phyloP scores from a whole-genome alignment of 768 basidiomycete species.

The Pleurotus giganteus region DNA sequence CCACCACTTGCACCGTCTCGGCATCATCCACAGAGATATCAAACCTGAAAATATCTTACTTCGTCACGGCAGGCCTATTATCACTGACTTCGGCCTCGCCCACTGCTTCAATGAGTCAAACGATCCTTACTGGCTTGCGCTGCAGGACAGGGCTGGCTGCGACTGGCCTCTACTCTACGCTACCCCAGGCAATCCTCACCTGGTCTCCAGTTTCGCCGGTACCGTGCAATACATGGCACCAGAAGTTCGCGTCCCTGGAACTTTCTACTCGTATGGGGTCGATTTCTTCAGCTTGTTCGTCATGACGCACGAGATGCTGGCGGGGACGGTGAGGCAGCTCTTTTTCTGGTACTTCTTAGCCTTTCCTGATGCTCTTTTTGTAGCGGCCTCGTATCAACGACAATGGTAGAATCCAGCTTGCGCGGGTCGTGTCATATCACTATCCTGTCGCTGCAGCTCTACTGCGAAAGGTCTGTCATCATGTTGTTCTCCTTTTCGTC shows the following conservation, averaged over 20 bases:
- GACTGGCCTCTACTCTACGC: background rate
- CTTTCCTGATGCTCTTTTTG: background rate
- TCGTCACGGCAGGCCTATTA: background rate
- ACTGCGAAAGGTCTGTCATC: too few relatives aligned
- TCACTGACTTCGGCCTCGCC: background rate
- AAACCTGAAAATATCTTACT: background rate
- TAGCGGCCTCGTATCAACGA: background rate
- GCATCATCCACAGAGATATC: background rate
- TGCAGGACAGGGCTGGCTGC: background rate
- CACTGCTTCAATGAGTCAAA: background rate
- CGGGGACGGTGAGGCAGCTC: background rate
- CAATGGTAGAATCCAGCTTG: too few relatives aligned
- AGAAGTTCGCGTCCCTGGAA: background rate
- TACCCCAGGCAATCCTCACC: background rate
- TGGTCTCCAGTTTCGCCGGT: too few relatives aligned
- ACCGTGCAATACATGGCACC: background rate
- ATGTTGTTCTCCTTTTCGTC: too few relatives aligned
- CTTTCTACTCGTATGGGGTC: background rate
- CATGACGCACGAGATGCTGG: background rate
- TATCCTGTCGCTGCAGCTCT: too few relatives aligned
- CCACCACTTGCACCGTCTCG: background rate
- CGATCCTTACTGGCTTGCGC: background rate
- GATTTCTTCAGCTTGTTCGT: background rate
- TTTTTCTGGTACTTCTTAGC: background rate
- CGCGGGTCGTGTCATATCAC: too few relatives aligned